Evolutionary conservation across 2,329 filamentous ascomycete genomes (phyloP).

Genomic region (Zasmidium citrigriseum): DNA sequence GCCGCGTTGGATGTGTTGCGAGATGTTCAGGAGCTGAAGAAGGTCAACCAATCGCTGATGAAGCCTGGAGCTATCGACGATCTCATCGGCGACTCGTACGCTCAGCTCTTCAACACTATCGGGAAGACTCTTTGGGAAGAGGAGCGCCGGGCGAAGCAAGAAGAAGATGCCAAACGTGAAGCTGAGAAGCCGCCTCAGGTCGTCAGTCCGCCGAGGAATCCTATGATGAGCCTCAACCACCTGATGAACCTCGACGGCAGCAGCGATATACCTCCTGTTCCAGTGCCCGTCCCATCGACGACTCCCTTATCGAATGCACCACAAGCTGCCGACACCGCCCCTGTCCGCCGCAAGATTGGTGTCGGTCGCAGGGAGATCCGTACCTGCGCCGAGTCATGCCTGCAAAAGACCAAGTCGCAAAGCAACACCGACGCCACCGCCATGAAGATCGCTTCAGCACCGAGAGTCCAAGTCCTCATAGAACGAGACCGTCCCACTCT

Average conservation of each 20-base stretch:
- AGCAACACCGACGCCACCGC: conserved; percentile 8
- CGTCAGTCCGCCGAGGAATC: conserved; percentile 27
- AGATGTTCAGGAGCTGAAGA: conserved; percentile 69
- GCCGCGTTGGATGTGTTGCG: conserved; percentile 63
- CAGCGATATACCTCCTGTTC: conserved; percentile 15
- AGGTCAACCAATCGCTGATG: conserved; percentile 83
- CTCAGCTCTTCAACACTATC: conserved; percentile 69
- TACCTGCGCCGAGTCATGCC: conserved; percentile 59
- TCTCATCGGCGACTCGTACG: conserved; percentile 88
- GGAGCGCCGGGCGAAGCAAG: conserved; percentile 27
- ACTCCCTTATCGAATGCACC: conserved; percentile 9
- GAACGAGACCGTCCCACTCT: conserved; percentile 19
- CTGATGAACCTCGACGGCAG: conserved; percentile 38
- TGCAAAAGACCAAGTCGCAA: conserved; percentile 34
- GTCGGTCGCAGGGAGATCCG: conserved; percentile 62
- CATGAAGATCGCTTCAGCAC: conserved; percentile 7
- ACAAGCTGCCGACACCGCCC: conserved; percentile 17
- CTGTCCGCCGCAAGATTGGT: conserved; percentile 53
- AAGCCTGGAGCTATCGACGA: conserved; percentile 87
- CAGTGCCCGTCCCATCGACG: conserved; percentile 13
- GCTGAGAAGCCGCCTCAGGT: conserved; percentile 15
- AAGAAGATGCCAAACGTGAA: conserved; percentile 27
- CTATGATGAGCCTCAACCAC: conserved; percentile 35
- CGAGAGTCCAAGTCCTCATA: conserved; percentile 31
- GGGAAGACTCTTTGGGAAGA: conserved; percentile 60